Evolutionary conservation across 352 stramenopile genomes (phyloP), one percentile per base, ranked within the genome.

Genomic region (Phytophthora palmivora): DNA sequence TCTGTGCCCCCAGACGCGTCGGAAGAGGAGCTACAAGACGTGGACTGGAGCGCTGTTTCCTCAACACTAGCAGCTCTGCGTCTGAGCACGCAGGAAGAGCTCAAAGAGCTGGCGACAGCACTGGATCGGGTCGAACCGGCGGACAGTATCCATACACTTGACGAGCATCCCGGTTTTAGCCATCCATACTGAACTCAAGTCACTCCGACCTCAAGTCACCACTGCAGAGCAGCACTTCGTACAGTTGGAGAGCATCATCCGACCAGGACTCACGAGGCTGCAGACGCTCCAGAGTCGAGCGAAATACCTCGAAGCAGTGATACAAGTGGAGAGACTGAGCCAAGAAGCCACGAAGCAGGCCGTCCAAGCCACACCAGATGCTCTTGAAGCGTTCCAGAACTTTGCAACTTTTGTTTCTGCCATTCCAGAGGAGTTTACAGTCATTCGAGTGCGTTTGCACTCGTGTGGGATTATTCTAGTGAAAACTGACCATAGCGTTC

Each of bases 301-400:
- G 4, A 67, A 51, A 16, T 89, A 89, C 55, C 64, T 87, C 8
- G 46, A 72, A 48, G 70, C 59, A 0, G 80, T 75, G 4, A 37
- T 92, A 1, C 64, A 90, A 54, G 73, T 87, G 19, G 80, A 92
- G 57, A 67, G 52, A n/a, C 65, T 72, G 28, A 89, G 80, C 26
- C 63, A 85, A 36, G 28, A 73, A 43, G 70, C 68, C n/a, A 78
- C 72, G 43, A 42, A 48, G 9, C 33, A 68, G 6, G 83, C 80
- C 0, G 42, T 61, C 1, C 50, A 87, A 53, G 77, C 78, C n/a
- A 85, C 77, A 2, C 58, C 36, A 0, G 71, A 72, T 6, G 80
- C 77, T 18, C 63, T 92, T 26, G 62, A 74, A 26, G 72, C 70
- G 15, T 88, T 92, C 24, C 34, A 55, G 11, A 46, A 16, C 18